These are phyloP conservation scores for Puccinia brachypodii DNA, from an alignment of 1,284 basidiomycete genomes.

Conservation along the genomic window DNA sequence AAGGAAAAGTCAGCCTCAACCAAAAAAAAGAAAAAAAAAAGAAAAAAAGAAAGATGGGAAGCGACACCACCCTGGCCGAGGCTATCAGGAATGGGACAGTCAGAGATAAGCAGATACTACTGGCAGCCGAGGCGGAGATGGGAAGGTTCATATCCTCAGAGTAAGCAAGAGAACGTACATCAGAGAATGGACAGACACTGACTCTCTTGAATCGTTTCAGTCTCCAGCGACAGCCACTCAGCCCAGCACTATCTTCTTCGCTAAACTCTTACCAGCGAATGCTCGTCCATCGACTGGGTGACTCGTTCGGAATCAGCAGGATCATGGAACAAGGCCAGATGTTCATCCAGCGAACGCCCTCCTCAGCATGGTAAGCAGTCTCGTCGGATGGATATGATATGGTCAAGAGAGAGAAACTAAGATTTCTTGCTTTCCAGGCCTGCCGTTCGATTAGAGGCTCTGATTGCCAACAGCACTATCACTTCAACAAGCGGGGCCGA, in stretches of 20 bases:
- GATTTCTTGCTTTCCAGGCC: conserved; percentile 15
- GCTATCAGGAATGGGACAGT: conserved; percentile 39
- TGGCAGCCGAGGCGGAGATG: conserved; percentile 37
- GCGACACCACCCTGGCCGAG: conserved; percentile 25
- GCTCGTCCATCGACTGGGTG: conserved; percentile 46
- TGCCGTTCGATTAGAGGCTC: conserved; percentile 10
- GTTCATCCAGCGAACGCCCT: conserved; percentile 14
- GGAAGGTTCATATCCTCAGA: conserved; percentile 19
- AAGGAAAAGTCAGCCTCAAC: not conserved
- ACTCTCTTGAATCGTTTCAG: too few species aligned
- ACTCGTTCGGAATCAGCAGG: conserved; percentile 38
- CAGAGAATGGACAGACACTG: not conserved
- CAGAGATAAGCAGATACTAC: conserved; percentile 39
- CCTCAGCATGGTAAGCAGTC: conserved; percentile 14
- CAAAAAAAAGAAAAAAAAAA: not conserved
- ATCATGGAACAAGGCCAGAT: conserved; percentile 35
- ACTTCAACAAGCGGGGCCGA: not conserved
- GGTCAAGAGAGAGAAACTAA: not conserved
- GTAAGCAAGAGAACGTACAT: not conserved
- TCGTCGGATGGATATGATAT: not conserved
- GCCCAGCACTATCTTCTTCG: conserved; percentile 25
- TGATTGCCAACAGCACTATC: conserved; percentile 32
- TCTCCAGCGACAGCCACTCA: conserved; percentile 23
- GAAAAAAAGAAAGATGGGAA: not conserved
- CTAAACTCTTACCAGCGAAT: conserved; percentile 47